Base-by-base conservation (phyloP, 2,329 filamentous ascomycete genomes). In the Fusarium torulosum region DNA sequence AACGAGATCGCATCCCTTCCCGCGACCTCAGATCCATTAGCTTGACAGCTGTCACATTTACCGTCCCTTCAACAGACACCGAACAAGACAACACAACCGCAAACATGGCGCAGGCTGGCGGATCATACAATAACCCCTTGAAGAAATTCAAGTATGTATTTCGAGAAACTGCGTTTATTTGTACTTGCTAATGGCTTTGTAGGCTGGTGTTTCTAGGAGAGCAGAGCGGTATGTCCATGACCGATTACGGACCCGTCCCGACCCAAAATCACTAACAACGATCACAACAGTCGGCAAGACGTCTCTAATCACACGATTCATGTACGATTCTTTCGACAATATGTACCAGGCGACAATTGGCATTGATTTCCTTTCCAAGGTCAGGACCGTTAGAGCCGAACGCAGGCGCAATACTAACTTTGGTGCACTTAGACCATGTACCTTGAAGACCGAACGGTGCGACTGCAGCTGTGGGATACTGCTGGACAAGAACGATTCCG, bases 291-390 rank as follows among this genome's bases (percentile, higher is more conserved):
- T 99, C 75, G 96, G 96, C 78, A 99, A 99, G 85, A 99, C 96
- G 31, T 99, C 96, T 66, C 84, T 99, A 75, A 99, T 99, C 79
- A 99, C 96, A 71, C 91, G 96, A 70, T 99, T 99, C 86, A 99
- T 99, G 96, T 99, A 99, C 86, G 96, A 99, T 82, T 98, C 96
- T 46, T 99, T 99, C 85, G 96, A 99, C 85, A 97, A 97, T 83
- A 98, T 95, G 86, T 99, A 99, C 84, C 96, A 99, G 82, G 96
- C 96, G 59, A 99, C 96, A 38, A 98, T 99, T 77, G 96, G 96
- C 77, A 99, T 99, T 83, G 96, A 99, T 82, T 99, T 99, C 79
- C 88, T 99, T 72, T 97, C 94, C 76, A 99, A 99, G 91, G 93
- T 92, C 85, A 79, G 69, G 38, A 65, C 51, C 35, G 49, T 47